Percentiles rank a stretch among this genome's conserved stretches.
Evolutionary conservation across 129 eudicot species (phyloP).

Genomic region (Flaveria brownii): DNA sequence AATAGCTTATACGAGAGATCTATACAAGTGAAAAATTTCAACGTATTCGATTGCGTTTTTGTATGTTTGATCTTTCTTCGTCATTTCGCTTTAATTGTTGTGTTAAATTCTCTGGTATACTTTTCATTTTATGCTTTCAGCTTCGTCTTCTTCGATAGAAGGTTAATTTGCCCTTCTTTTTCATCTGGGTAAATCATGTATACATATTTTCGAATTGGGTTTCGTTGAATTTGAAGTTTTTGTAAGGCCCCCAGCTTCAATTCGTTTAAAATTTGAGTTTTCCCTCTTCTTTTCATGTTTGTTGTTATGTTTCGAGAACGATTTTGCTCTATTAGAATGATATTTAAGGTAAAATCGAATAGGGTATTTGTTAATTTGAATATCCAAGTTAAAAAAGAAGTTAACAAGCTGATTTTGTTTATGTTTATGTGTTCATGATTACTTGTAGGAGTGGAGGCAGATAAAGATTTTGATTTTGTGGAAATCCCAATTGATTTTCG

Average conservation of each 20-base stretch:
- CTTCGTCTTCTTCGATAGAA: slow-evolving; percentile 8
- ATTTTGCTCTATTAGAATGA: not conserved
- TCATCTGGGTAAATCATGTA: slow-evolving; percentile 14
- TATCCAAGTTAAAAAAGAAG: not conserved
- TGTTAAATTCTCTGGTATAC: slow-evolving; percentile 22
- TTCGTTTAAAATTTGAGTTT: too few species aligned
- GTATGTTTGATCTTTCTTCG: slow-evolving; percentile 49
- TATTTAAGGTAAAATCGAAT: not conserved
- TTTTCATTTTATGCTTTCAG: slow-evolving; percentile 1
- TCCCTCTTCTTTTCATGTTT: too few species aligned
- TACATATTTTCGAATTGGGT: too few species aligned
- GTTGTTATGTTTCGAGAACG: too few species aligned
- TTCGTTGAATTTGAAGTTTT: too few species aligned
- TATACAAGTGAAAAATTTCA: not conserved
- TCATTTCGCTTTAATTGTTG: slow-evolving; percentile 19
- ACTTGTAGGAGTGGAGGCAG: not conserved
- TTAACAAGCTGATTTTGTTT: not conserved
- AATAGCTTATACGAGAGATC: too few species aligned
- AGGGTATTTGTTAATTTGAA: slow-evolving; percentile 13
- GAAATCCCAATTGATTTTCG: too few species aligned
- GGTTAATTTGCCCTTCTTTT: not conserved
- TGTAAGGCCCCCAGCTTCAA: too few species aligned
- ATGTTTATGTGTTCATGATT: slow-evolving; percentile 28
- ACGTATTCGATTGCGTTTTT: slow-evolving; percentile 53
- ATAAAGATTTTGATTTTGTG: not conserved